Conservation (phyloP, 2,329 filamentous ascomycete species). For the Fusarium annulatum region DNA sequence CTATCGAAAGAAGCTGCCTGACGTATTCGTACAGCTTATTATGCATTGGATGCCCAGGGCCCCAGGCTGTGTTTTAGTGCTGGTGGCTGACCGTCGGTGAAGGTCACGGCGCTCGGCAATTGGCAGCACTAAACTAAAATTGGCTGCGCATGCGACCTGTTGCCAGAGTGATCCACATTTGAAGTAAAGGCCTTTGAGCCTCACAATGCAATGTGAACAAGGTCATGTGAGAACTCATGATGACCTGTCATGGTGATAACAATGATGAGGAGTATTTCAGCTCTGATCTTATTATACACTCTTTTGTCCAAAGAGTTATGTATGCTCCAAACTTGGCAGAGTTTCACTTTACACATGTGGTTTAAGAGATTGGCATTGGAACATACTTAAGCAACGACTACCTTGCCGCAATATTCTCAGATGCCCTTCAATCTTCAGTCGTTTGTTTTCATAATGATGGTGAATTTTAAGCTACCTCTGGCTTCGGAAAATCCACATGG, state of each 20-base stretch:
- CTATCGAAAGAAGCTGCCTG: slow-evolving; percentile 8
- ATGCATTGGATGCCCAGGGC: slow-evolving; percentile 11
- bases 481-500: too few species aligned
- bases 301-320: too few species aligned
- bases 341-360: background rate
- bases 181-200: background rate
- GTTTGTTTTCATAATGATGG: background rate
- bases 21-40: slow-evolving; percentile 35
- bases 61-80: slow-evolving; percentile 9
- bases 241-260: background rate
- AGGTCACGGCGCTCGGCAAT: slow-evolving; percentile 24
- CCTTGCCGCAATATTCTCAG: background rate
- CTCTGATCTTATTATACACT: too few species aligned
- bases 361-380: background rate
- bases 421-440: too few species aligned
- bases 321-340: background rate
- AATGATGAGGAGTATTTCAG: background rate
- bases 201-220: background rate
- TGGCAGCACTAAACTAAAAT: slow-evolving; percentile 25
- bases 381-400: background rate
- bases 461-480: fast-evolving
- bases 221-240: slow-evolving; percentile 3
- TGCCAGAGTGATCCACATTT: slow-evolving; percentile 2
- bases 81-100: slow-evolving; percentile 12
- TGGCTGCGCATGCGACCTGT: slow-evolving; percentile 28